Percentiles rank a stretch among this genome's conserved stretches.
These are phyloP conservation scores for Hemileccinum rubropunctum DNA, from an alignment of 768 basidiomycete genomes.

Conservation along the genomic window DNA sequence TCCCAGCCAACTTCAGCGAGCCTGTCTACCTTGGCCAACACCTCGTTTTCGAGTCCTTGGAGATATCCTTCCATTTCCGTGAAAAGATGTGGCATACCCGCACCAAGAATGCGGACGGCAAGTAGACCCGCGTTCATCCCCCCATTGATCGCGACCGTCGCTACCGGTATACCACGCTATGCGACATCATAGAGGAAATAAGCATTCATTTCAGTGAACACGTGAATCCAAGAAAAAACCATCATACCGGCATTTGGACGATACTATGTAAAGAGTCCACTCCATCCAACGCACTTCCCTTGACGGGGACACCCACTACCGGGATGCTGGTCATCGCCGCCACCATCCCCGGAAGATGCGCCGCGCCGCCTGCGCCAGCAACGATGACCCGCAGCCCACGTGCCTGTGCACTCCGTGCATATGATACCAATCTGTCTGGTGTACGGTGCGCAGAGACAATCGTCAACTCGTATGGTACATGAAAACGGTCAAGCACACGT, in stretches of 20 bases:
- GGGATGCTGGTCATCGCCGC: slow-evolving; percentile 91
- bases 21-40: slow-evolving; percentile 73
- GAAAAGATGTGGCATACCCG: slow-evolving; percentile 65
- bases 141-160: slow-evolving; percentile 97
- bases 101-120: slow-evolving; percentile 84
- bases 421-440: slow-evolving; percentile 79
- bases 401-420: slow-evolving; percentile 69
- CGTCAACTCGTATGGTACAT: slow-evolving; percentile 86
- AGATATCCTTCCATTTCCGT: slow-evolving; percentile 74
- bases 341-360: slow-evolving; percentile 98
- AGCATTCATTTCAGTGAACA: not conserved
- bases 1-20: slow-evolving; percentile 83
- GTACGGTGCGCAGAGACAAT: slow-evolving; percentile 98
- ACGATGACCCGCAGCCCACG: slow-evolving; percentile 76
- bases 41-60: slow-evolving; percentile 66
- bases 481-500: slow-evolving; percentile 76
- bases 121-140: slow-evolving; percentile 90
- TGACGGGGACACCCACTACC: slow-evolving; percentile 96
- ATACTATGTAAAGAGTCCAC: slow-evolving; percentile 97
- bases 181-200: not conserved
- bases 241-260: slow-evolving; percentile 95
- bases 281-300: slow-evolving; percentile 89
- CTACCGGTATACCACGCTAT: slow-evolving; percentile 94
- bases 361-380: slow-evolving; percentile 96
- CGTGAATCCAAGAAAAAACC: not conserved